A percentile compares a stretch with the other conserved stretches of the same genome.
These are phyloP conservation scores for Papilionanthe hybrid DNA, from an alignment of 116 monocot species.

Conservation along the genomic window DNA sequence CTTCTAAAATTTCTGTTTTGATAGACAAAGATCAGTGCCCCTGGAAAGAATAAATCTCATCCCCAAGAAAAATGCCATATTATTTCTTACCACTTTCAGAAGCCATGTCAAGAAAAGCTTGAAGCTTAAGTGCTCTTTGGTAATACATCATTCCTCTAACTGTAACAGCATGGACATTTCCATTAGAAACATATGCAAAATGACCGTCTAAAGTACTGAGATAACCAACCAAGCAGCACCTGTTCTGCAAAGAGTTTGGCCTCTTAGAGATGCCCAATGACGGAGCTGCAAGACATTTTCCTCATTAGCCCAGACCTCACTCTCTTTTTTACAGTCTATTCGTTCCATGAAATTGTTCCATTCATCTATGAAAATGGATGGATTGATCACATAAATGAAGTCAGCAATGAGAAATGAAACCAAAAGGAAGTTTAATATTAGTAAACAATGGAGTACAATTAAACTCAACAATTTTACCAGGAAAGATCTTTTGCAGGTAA, in stretches of 20 bases:
- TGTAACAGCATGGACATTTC: constrained; percentile 23
- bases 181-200: not conserved
- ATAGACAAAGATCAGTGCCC: not conserved
- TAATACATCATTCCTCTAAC: constrained; percentile 99
- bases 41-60: not conserved
- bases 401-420: not conserved
- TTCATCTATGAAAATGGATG: constrained; percentile 56
- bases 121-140: constrained; percentile 87
- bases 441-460: not conserved
- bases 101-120: constrained; percentile 99
- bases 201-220: not conserved
- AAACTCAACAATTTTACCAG: constrained; percentile 46
- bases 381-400: constrained; percentile 5
- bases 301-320: constrained; percentile 88
- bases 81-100: constrained; percentile 60
- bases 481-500: constrained; percentile 95
- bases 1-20: constrained; percentile 74
- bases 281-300: constrained; percentile 98
- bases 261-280: constrained; percentile 95
- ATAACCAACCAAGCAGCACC: constrained; percentile 33
- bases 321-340: constrained; percentile 74
- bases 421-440: not conserved
- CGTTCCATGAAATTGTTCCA: constrained; percentile 99
- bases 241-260: constrained; percentile 95
- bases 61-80: not conserved